Evolutionary conservation across 1,284 basidiomycete species (phyloP), one percentile per base, ranked within the genome.

Genomic region (Tylopilus orsonianus): DNA sequence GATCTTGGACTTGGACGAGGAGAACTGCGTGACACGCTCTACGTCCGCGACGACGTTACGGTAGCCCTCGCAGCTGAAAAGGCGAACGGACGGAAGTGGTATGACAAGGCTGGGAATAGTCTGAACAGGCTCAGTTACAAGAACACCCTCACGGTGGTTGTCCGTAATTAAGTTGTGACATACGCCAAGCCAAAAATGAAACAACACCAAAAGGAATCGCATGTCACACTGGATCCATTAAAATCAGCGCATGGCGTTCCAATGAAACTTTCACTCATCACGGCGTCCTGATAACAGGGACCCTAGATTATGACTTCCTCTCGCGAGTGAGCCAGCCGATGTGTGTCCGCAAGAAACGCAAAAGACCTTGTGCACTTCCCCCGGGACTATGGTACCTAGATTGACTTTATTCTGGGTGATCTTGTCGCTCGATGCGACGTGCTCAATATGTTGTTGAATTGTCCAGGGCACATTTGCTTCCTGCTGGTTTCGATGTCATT

Each of bases 341-440:
- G 27, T 26, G n/a, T 14, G 27, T 34, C 24, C 7, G 14, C 13
- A 19, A 5, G 30, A 16, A n/a, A 18, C 12, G 19, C n/a, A 24
- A 13, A 33, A n/a, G 43, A 46, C 27, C 43, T 46, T 10, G 45
- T 41, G 43, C 8, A 14, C 22, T 45, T n/a, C 6, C 27, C 6
- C 9, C 6, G 19, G 9, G 23, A 20, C 13, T n/a, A n/a, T n/a
- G n/a, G 22, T 19, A 32, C 23, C 37, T 23, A 26, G 23, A 23
- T 43, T 13, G 24, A 26, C 24, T 7, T 26, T 26, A 26, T 9
- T 26, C 24, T 26, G 24, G 24, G 8, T 9, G 2, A 8, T 26
- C 24, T 26, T 7, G 24, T 26, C 10, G 4, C 24, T 26, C 8
- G 10, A 2, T 8, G 23, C 3, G 2, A 26, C 13, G 36, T 41